Evolutionary conservation across 176 grass and related monocot genomes (phyloP), one percentile per base, ranked within the genome.

Genomic region (Lolium rigidum): DNA sequence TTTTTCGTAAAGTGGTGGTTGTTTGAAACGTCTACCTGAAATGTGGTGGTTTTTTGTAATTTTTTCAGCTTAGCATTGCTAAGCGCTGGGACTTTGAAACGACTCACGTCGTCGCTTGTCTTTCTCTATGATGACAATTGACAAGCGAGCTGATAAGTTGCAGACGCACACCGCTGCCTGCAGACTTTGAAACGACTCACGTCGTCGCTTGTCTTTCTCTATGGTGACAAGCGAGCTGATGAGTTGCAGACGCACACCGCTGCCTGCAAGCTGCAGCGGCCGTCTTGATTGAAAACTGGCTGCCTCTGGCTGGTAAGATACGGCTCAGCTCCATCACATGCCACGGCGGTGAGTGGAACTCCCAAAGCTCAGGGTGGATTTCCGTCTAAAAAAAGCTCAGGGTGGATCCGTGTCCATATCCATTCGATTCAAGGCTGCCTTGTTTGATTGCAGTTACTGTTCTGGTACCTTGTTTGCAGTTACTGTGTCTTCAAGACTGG

Each of bases 121-220:
- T 39, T 73, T 80, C 79, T 62, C 18, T 13, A 48, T 41, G 39
- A 41, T n/a, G n/a, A n/a, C n/a, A n/a, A n/a, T n/a, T 43, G 41
- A 74, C 78, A 81, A 64, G 67, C 50, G 85, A 56, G 43, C 56
- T 64, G 56, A 62, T 10, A 28, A n/a, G 57, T 9, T 59, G 52
- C 44, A 39, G 25, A 16, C 31, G 31, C 31, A 35, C 31, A 35
- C 31, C 31, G 31, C 31, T 35, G 31, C 31, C 31, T 35, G 31
- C 31, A 35, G 31, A 35, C 31, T 35, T 37, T 69, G 66, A 20
- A 17, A 69, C 66, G 66, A 20, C 59, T 26, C 9, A 2, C 12
- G 12, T n/a, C 31, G 31, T 35, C 59, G 67, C 47, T 26, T 66
- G 49, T 2, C 17, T 39, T 73, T 86, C 79, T 63, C 18, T 13